phyloP scores from a whole-genome alignment of 257 asterid species.

The Fraxinus americana region DNA sequence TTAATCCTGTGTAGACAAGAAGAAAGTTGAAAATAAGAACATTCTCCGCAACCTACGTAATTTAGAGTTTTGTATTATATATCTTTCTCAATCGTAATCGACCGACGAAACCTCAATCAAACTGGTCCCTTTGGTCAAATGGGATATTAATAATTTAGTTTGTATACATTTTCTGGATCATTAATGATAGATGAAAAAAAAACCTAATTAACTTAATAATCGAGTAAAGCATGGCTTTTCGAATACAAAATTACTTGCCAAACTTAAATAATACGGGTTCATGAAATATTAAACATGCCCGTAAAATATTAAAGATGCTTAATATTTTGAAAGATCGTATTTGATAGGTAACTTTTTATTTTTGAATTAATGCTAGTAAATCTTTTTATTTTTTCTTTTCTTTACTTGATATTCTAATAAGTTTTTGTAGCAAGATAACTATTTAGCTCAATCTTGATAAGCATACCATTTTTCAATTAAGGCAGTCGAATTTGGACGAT shows the following conservation, averaged over 20 bases:
- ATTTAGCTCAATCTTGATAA: too few relatives aligned
- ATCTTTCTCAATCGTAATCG: slow-evolving; percentile 15
- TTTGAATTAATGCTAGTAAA: too few relatives aligned
- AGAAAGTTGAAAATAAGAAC: not conserved
- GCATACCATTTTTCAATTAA: too few relatives aligned
- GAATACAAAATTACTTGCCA: not conserved
- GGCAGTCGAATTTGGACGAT: too few relatives aligned
- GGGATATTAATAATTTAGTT: not conserved
- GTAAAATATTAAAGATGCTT: too few relatives aligned
- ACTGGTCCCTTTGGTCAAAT: slow-evolving; percentile 1
- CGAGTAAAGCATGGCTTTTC: not conserved
- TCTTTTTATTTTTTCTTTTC: too few relatives aligned
- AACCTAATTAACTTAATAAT: not conserved
- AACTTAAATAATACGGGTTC: too few relatives aligned
- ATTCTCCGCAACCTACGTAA: not conserved
- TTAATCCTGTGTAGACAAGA: not conserved
- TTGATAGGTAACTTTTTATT: too few relatives aligned
- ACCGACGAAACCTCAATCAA: slow-evolving; percentile 6
- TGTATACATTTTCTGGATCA: not conserved
- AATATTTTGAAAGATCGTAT: not conserved
- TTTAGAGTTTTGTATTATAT: not conserved
- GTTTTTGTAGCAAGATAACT: too few relatives aligned
- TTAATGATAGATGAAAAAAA: not conserved
- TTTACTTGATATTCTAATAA: too few relatives aligned
- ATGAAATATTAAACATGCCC: too few relatives aligned